Base-by-base conservation (phyloP, 371 early-diverging fungal species). In the Mycotypha africana region DNA sequence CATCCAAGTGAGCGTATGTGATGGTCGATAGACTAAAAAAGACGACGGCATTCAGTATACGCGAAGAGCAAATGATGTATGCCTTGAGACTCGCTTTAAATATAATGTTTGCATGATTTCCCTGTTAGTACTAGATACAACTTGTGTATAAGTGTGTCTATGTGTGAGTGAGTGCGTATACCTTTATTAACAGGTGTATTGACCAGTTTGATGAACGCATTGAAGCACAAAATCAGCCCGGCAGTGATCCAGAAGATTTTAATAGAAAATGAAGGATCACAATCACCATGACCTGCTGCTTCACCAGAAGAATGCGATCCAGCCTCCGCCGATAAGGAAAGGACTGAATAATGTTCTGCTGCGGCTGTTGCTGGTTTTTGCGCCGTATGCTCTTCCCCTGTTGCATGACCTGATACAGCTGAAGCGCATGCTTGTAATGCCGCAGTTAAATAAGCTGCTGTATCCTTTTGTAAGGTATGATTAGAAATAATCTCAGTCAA, bases 11-110 rank as follows among this genome's bases (percentile, higher is more conserved):
- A 2, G 56, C 59, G 41, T 56, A 56, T 2, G 75, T 64, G 0
- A 62, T 59, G 1, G 62, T 63, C 15, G 75, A 50, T 15, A 79
- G 57, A 23, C 65, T 68, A 32, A 79, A 71, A 25, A 79, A 73
- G 10, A 74, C 47, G 14, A 76, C 38, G 1, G 74, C 74, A 48
- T 70, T 71, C 7, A 79, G 15, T 23, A 75, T 52, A 20, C 79
- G 62, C 5, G 74, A 66, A 7, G 51, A 40, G 34, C 77, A 79
- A 32, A 79, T 70, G 34, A 75, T 55, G 31, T 46, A 49, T 30
- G 67, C 69, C 51, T 39, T 36, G 14, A 46, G 63, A 41, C 39
- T 61, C 15, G 69, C 74, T 72, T 48, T 50, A 60, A 28, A 46
- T 32, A 38, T 36, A 58, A 16, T 51, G 46, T 16, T 46, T 47